Evolutionary conservation across 495 filamentous ascomycete species (phyloP).

Genomic region (Annulohypoxylon bovei): DNA sequence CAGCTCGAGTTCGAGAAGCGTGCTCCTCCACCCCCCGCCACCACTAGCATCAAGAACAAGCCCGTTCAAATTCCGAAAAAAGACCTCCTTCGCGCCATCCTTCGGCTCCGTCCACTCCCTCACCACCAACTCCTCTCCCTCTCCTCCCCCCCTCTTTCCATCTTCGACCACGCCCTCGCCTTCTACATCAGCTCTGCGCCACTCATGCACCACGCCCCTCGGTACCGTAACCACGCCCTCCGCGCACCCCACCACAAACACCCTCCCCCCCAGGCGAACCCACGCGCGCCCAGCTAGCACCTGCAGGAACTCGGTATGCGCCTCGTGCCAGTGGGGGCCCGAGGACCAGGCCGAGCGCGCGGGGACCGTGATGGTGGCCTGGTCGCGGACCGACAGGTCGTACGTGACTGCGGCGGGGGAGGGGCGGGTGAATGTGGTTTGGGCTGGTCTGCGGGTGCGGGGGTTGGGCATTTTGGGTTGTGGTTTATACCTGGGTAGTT

Average conservation of each 20-base stretch:
- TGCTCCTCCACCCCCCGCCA: neutral
- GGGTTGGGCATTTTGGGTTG: neutral
- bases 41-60: conserved; percentile 35
- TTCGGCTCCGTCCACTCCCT: conserved; percentile 48
- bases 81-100: conserved; percentile 46
- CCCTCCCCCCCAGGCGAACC: conserved; percentile 25
- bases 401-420: conserved; percentile 47
- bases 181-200: conserved; percentile 22
- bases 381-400: conserved; percentile 39
- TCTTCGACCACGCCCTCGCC: neutral
- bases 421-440: conserved; percentile 39
- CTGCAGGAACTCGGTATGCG: conserved; percentile 49
- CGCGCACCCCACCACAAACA: neutral
- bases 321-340: conserved; percentile 49
- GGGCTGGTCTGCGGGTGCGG: conserved; percentile 6
- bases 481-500: neutral
- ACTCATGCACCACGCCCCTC: conserved; percentile 43
- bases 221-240: conserved; percentile 31
- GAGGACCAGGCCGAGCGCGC: conserved; percentile 45
- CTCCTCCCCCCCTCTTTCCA: neutral
- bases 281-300: conserved; percentile 42
- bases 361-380: conserved; percentile 46
- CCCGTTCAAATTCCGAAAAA: conserved; percentile 52
- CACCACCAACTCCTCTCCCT: conserved; percentile 44
- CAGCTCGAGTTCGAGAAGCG: conserved; percentile 18